phyloP scores from a whole-genome alignment of 371 early-diverging fungal species.

The Aphelidium insulamus region DNA sequence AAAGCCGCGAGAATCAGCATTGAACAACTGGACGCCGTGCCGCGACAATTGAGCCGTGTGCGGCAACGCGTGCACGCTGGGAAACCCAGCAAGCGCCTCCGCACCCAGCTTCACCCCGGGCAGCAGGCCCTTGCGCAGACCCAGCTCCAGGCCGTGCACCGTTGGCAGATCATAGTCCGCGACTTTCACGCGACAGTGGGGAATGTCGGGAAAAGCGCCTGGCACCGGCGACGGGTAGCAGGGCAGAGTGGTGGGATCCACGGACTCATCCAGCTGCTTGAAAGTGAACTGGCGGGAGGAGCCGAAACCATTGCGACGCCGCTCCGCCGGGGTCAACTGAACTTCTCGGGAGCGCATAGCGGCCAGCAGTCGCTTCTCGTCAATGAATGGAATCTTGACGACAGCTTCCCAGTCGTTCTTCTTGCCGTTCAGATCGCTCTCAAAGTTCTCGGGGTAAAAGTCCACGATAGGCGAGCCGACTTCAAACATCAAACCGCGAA shows the following conservation, averaged over 20 bases:
- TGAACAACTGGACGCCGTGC: slow-evolving; percentile 68
- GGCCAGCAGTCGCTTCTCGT: slow-evolving; percentile 14
- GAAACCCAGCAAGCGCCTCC: slow-evolving; percentile 65
- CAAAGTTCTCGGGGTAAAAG: slow-evolving; percentile 31
- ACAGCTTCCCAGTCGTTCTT: slow-evolving; percentile 38
- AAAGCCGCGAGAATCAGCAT: slow-evolving; percentile 17
- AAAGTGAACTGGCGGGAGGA: slow-evolving; percentile 7
- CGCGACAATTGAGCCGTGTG: slow-evolving; percentile 36
- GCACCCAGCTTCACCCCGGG: slow-evolving; percentile 41
- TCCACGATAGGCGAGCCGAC: slow-evolving; percentile 19
- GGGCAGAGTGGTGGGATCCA: slow-evolving; percentile 4
- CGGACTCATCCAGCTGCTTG: too few species aligned
- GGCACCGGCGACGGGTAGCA: slow-evolving; percentile 41
- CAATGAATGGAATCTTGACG: slow-evolving; percentile 29
- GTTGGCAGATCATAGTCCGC: slow-evolving; percentile 24
- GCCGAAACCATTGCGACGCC: slow-evolving; percentile 13
- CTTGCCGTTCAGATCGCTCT: slow-evolving; percentile 39
- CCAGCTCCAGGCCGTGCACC: slow-evolving; percentile 18
- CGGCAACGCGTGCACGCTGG: slow-evolving; percentile 53
- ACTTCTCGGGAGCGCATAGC: slow-evolving; percentile 12
- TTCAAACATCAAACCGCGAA: slow-evolving; percentile 22
- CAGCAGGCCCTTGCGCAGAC: slow-evolving; percentile 34
- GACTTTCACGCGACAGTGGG: slow-evolving; percentile 21
- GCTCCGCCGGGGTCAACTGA: slow-evolving; percentile 13
- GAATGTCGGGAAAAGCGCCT: slow-evolving; percentile 26